These are phyloP conservation scores for Kewa caespitosa DNA, from an alignment of 179 eudicot species.

Conservation along the genomic window DNA sequence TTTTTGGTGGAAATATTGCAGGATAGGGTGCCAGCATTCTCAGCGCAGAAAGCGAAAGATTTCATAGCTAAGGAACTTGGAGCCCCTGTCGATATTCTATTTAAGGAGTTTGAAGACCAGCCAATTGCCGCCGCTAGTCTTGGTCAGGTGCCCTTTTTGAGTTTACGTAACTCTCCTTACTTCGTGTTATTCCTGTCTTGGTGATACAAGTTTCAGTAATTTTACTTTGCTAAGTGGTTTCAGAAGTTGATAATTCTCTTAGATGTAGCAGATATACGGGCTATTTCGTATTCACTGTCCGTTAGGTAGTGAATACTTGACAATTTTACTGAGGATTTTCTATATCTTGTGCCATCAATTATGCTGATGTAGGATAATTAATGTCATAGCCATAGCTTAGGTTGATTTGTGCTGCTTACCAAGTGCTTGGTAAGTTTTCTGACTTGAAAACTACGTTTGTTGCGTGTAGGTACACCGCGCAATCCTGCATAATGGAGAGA, in stretches of 20 bases:
- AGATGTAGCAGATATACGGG: not conserved
- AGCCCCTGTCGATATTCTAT: conserved; percentile 75
- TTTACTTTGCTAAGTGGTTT: not conserved
- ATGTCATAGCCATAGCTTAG: not conserved
- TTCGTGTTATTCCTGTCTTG: not conserved
- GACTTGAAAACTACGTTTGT: conserved; percentile 16
- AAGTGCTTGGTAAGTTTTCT: conserved; percentile 2
- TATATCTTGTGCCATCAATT: not conserved
- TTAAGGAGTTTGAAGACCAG: conserved; percentile 84
- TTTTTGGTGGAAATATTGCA: conserved; percentile 44
- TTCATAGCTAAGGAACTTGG: conserved; percentile 80
- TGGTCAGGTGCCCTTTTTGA: conserved; percentile 79
- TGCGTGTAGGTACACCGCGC: conserved; percentile 87
- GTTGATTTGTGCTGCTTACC: conserved; percentile 2
- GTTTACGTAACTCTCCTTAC: not conserved
- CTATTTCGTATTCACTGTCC: not conserved
- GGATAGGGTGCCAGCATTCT: conserved; percentile 97
- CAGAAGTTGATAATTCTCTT: not conserved
- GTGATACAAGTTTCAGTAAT: not conserved
- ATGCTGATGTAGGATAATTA: not conserved
- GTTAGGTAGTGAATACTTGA: not conserved
- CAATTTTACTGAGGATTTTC: not conserved
- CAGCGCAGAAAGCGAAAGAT: conserved; percentile 70
- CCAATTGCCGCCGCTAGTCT: conserved; percentile 99
- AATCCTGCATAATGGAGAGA: conserved; percentile 86